Conservation (phyloP, 1,139 yeast species). For the Scheffersomyces cryptocercus region DNA sequence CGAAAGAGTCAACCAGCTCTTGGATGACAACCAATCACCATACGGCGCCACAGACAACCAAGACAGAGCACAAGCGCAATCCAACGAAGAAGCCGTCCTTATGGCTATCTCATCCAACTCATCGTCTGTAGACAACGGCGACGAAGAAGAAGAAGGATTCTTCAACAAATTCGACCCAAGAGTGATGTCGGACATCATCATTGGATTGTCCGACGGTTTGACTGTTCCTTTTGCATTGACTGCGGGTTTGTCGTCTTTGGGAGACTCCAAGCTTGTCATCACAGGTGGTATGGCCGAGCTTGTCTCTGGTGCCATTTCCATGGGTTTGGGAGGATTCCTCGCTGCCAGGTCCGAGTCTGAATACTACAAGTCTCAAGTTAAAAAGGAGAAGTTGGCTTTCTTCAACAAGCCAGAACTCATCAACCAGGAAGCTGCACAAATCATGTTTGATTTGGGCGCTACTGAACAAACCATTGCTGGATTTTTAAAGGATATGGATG, state of each 20-base stretch:
- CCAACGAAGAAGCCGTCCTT: conserved; percentile 41
- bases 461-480: conserved; percentile 64
- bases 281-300: conserved; percentile 87
- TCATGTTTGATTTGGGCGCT: conserved; percentile 69
- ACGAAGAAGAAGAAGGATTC: conserved; percentile 29
- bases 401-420: conserved; percentile 62
- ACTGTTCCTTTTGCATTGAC: conserved; percentile 86
- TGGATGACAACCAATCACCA: conserved; percentile 35
- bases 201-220: conserved; percentile 78
- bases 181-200: conserved; percentile 77
- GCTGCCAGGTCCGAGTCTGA: conserved; percentile 82
- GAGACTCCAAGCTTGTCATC: conserved; percentile 71
- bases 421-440: conserved; percentile 72
- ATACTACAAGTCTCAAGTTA: conserved; percentile 69
- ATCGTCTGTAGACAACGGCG: conserved; percentile 21
- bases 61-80: conserved; percentile 39
- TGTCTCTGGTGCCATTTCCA: conserved; percentile 80
- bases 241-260: conserved; percentile 77
- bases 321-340: conserved; percentile 82
- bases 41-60: conserved; percentile 38
- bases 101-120: conserved; percentile 24
- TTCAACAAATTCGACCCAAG: conserved; percentile 60
- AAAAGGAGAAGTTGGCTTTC: conserved; percentile 66
- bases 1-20: conserved; percentile 34
- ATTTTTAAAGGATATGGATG: conserved; percentile 68